These are phyloP conservation scores for Dendrothele bispora DNA, from an alignment of 768 basidiomycete genomes.

Conservation along the genomic window DNA sequence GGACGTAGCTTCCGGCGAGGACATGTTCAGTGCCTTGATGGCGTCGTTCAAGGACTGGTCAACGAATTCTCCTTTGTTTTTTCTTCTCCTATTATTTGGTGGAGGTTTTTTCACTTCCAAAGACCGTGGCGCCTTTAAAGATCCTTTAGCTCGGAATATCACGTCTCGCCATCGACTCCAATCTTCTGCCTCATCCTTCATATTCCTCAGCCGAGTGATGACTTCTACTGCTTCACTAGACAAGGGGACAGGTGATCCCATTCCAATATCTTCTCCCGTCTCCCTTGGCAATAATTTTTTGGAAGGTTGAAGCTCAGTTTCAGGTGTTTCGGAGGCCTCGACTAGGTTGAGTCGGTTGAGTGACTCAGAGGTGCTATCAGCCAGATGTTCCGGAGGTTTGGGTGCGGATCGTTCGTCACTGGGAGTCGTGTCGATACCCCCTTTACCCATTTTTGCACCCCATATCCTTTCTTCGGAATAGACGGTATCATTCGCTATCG, in stretches of 20 bases:
- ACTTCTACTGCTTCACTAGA: slow-evolving; percentile 74
- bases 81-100: slow-evolving; percentile 57
- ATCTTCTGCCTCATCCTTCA: slow-evolving; percentile 89
- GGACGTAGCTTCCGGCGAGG: neutral
- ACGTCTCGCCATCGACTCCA: slow-evolving; percentile 89
- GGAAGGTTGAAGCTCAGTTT: too few species aligned
- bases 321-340: neutral
- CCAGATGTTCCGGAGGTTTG: slow-evolving; percentile 50
- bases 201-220: slow-evolving; percentile 78
- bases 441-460: slow-evolving; percentile 74
- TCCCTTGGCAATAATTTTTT: slow-evolving; percentile 75
- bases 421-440: slow-evolving; percentile 78
- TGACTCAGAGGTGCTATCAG: slow-evolving; percentile 50
- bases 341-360: slow-evolving; percentile 16
- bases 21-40: slow-evolving; percentile 4
- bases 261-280: slow-evolving; percentile 84
- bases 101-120: slow-evolving; percentile 52
- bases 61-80: slow-evolving; percentile 48
- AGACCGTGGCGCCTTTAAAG: slow-evolving; percentile 41
- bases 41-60: slow-evolving; percentile 19
- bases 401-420: slow-evolving; percentile 66
- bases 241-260: slow-evolving; percentile 82
- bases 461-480: slow-evolving; percentile 82
- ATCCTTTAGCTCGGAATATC: slow-evolving; percentile 74
- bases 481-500: slow-evolving; percentile 94